Evolutionary conservation across 2,329 filamentous ascomycete species (phyloP).

Genomic region (Kalaharituber pfeilii): DNA sequence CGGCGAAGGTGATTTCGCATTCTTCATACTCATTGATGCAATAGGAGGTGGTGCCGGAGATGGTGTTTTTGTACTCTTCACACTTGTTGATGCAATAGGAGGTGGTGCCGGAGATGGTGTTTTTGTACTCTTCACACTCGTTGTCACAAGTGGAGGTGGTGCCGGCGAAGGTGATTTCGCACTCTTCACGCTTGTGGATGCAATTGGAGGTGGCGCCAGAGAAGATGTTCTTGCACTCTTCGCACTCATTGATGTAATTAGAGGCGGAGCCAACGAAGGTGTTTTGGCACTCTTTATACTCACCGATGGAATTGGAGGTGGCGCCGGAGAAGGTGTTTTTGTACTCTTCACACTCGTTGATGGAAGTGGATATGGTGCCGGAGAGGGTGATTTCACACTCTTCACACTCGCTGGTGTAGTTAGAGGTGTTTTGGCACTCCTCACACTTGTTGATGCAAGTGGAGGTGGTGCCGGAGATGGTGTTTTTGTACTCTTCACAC

Average conservation of each 20-base stretch:
- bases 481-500: neutral
- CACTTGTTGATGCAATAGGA: neutral
- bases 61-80: neutral
- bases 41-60: neutral
- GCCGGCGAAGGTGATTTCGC: neutral
- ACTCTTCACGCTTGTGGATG: neutral
- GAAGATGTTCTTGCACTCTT: neutral
- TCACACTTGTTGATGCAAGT: too few relatives aligned
- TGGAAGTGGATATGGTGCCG: neutral
- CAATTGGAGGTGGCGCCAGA: neutral
- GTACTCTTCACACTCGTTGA: too few relatives aligned
- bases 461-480: neutral
- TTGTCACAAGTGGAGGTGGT: neutral
- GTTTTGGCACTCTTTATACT: neutral
- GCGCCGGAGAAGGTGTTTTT: neutral
- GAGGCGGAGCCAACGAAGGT: neutral
- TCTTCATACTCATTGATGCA: neutral
- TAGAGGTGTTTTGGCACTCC: neutral
- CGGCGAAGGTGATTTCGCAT: neutral
- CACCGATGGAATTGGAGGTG: neutral
- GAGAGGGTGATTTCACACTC: neutral
- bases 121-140: neutral
- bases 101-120: neutral
- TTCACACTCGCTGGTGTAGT: too few relatives aligned
- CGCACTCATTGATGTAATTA: neutral